phyloP scores from a whole-genome alignment of 2,329 filamentous ascomycete species.

The Fusarium albosuccineum region DNA sequence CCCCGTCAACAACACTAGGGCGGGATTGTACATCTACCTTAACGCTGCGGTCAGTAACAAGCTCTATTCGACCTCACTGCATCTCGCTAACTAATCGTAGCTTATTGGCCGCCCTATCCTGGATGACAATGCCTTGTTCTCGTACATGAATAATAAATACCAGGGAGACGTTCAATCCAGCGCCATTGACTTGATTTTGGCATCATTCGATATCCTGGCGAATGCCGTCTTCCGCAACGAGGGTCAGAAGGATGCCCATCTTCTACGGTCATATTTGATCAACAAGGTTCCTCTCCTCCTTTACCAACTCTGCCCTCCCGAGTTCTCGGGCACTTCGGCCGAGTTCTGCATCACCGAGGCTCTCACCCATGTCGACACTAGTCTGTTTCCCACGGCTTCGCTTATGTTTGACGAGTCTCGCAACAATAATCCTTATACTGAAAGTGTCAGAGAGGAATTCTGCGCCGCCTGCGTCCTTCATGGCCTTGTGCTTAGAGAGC shows the following conservation, averaged over 20 bases:
- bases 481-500: conserved; percentile 81
- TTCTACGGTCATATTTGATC: conserved; percentile 88
- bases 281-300: conserved; percentile 71
- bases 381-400: conserved; percentile 74
- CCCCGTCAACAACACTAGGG: conserved; percentile 79
- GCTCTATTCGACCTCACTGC: not conserved
- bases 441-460: conserved; percentile 77
- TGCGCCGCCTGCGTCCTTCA: conserved; percentile 92
- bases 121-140: conserved; percentile 83
- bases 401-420: conserved; percentile 71
- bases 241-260: conserved; percentile 70
- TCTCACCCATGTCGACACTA: conserved; percentile 84
- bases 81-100: conserved; percentile 56
- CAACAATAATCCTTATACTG: conserved; percentile 69
- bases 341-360: conserved; percentile 80
- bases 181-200: conserved; percentile 85
- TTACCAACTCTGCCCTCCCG: conserved; percentile 68
- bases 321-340: conserved; percentile 79
- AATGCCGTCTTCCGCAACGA: conserved; percentile 82
- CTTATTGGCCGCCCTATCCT: conserved; percentile 85
- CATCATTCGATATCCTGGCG: conserved; percentile 89
- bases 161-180: conserved; percentile 82
- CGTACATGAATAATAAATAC: conserved; percentile 87
- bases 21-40: conserved; percentile 87
- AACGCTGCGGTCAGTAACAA: conserved; percentile 76